Base-by-base conservation (phyloP, 371 early-diverging fungal genomes). In the Syncephalastrum monosporum region DNA sequence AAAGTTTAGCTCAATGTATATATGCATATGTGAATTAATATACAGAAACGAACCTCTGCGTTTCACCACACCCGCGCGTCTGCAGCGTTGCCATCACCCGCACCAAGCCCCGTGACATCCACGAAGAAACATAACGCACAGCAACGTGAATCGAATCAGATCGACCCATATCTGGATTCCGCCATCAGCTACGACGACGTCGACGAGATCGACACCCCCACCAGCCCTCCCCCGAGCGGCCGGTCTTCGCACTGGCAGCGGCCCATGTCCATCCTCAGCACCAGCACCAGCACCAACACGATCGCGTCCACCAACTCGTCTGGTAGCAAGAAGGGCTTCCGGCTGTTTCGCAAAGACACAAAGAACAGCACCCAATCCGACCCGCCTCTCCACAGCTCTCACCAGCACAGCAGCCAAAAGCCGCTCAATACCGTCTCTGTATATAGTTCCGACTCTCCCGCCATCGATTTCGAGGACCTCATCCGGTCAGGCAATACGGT, bases 401-500 rank as follows among this genome's bases (percentile, higher is more conserved):
- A 59, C 10, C 41, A 52, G 13, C 48, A 29, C 45, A 47, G 21
- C 50, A 48, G 13, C 47, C 19, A 24, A 21, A 54, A 17, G 41
- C 19, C 38, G 13, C 47, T 38, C 12, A 33, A 33, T 8, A 55
- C 66, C 6, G 51, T 57, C 5, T 54, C 53, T n/a, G 56, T 66
- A n/a, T 61, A 68, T 54, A 49, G 59, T 53, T 55, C 64, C 13
- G 69, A 68, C 21, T 44, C 56, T 19, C 61, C 61, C 4, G 53
- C 57, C 5, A 64, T 69, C 50, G 77, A 81, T 47, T 84, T 86
- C 68, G 86, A 86, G 47, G 79, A 78, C 29, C 48, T 86, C 3
- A 78, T 86, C 38, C 66, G 75, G 23, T 82, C 80, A 23, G 82
- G 81, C 27, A 72, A 76, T 27, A 86, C 86, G 1, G 76, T 80